Evolutionary conservation across 148 eudicot species (phyloP).

Genomic region (Gaultheria prostrata): DNA sequence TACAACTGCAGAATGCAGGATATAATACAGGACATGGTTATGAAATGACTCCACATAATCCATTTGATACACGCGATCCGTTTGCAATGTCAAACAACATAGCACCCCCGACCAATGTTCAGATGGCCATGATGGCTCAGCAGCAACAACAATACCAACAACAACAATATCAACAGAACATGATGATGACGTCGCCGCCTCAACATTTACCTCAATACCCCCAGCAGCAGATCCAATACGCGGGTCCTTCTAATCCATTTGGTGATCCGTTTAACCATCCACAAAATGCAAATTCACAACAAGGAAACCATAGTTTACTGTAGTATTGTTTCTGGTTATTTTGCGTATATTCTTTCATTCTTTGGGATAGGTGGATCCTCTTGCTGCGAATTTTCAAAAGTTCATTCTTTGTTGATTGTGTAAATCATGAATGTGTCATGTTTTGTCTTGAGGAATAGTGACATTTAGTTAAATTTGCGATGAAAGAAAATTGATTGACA

Average conservation of each 20-base stretch:
- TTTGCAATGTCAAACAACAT: conserved; percentile 52
- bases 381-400: background rate
- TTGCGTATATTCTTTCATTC: conserved; percentile 18
- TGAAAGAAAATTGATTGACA: background rate
- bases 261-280: conserved; percentile 68
- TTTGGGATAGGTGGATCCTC: conserved; percentile 16
- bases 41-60: conserved; percentile 40
- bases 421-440: background rate
- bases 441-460: background rate
- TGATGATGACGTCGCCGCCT: conserved; percentile 28
- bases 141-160: conserved; percentile 52
- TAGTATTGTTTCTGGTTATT: conserved; percentile 24
- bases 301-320: conserved; percentile 55
- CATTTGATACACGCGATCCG: conserved; percentile 60
- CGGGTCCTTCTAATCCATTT: conserved; percentile 57
- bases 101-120: conserved; percentile 79
- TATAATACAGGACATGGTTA: conserved; percentile 50
- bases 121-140: conserved; percentile 64
- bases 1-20: conserved; percentile 75
- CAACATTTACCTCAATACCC: conserved; percentile 44
- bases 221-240: conserved; percentile 35
- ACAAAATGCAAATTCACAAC: conserved; percentile 41
- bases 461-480: background rate
- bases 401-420: background rate
- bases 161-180: conserved; percentile 28